Evolutionary conservation across 2,329 filamentous ascomycete species (phyloP), one percentile per base, ranked within the genome.

Genomic region (Fusarium penzigii): DNA sequence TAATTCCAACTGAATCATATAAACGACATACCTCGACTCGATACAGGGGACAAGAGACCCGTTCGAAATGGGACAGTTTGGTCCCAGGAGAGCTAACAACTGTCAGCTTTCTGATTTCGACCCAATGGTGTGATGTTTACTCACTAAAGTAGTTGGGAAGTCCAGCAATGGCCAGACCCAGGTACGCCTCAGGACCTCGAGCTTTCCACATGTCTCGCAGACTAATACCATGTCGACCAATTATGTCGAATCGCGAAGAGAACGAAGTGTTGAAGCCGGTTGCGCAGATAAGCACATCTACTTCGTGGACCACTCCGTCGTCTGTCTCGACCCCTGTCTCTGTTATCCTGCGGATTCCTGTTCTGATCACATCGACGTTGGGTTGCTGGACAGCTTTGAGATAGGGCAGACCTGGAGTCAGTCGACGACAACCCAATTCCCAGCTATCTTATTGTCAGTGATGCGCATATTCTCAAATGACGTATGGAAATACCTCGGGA

Each of bases 181-280:
- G 38, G 29, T 50, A 53, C 1, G 51, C 47, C 34, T 53, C 42
- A 16, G 51, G 47, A 4, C 39, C 51, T 13, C 39, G 38, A 16
- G 38, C 39, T n/a, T 50, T 46, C 47, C 51, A 51, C 44, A 41
- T 47, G 0, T 6, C 16, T 2, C 34, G 20, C 6, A 53, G 17
- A 12, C 38, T 53, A 3, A 14, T 11, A 3, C 48, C 48, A n/a
- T 42, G 17, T 1, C 14, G 20, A 2, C 51, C 51, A 3, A 51
- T 3, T 12, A 48, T 51, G 5, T 20, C 29, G 16, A 51, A 53
- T 20, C 43, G 13, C 2, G 48, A 43, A 10, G 43, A 50, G 25
- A 51, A 53, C 0, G 43, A 43, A 2, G 43, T 51, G 6, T 51
- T 46, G 34, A 53, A 53, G 0, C 51, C 47, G 16, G 51, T 53